Evolutionary conservation across 2,329 filamentous ascomycete species (phyloP), one percentile per base, ranked within the genome.

Genomic region (Claviceps sp.): DNA sequence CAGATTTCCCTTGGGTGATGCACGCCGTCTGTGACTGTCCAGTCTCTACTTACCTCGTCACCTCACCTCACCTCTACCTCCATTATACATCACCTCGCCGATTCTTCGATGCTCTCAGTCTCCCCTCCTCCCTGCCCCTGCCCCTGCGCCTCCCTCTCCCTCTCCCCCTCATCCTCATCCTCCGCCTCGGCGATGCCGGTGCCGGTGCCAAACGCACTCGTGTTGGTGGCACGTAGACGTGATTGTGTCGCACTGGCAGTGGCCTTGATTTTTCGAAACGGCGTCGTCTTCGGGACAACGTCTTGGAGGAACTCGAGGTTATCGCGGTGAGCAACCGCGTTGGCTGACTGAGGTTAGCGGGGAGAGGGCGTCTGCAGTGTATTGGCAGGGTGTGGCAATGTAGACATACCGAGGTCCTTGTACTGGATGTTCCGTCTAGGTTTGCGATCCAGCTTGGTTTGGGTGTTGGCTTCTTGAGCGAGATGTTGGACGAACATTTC

Each of bases 401-500:
- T 34, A 34, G 9, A 11, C 76, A 53, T 72, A 89, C 86, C 85
- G 43, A 98, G 77, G 68, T 98, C 93, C 64, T 88, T 88, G 73
- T 98, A 98, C 66, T 97, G 93, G 55, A 98, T 85, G 62, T 94
- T 96, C 54, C 90, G 82, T 52, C 93, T 79, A 5, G 91, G 91
- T 67, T 97, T 97, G 60, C 85, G 80, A 69, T 97, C 93, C 1
- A 89, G 79, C 64, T 93, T 94, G 60, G 90, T 86, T 61, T 95
- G 86, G 61, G 86, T 90, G 65, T 95, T 83, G 26, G 85, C 84
- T 66, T 94, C 86, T 56, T 85, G 79, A 20, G 90, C 83, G 26
- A 98, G 79, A 66, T 97, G 86, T 66, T 95, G 88, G 58, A 98
- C 84, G 71, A 98, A 97, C 77, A 95, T 83, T 70, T 98, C 93